Conservation (phyloP, 306 rosid species). For the Fragaria ananassa region DNA sequence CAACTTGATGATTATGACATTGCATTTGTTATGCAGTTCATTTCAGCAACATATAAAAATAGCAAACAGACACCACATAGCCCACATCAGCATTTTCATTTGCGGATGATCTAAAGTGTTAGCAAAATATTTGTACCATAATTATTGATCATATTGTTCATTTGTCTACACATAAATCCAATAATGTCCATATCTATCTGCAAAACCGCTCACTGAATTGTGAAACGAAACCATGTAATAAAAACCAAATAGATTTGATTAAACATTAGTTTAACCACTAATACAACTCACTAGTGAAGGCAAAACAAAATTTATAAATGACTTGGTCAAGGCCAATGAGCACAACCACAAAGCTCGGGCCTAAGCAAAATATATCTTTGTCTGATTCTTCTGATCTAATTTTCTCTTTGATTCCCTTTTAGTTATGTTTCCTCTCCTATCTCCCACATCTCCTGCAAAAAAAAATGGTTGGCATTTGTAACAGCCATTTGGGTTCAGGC, state of each 20-base stretch:
- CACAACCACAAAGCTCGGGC: constrained; percentile 1
- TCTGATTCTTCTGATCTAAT: neutral
- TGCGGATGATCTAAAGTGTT: neutral
- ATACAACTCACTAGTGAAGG: neutral
- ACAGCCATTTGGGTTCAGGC: constrained; percentile 54
- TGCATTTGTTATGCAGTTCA: neutral
- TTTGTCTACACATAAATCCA: neutral
- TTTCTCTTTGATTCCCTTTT: neutral
- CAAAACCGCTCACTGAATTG: constrained; percentile 5
- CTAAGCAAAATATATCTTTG: neutral
- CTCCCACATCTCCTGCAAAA: constrained; percentile 6
- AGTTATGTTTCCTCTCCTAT: neutral
- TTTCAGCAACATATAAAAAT: neutral
- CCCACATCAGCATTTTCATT: neutral
- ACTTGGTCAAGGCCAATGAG: constrained; percentile 10
- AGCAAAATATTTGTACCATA: neutral
- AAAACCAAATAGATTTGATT: neutral
- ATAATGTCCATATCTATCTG: neutral
- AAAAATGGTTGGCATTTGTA: constrained; percentile 50
- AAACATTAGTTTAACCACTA: neutral
- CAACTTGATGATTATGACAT: constrained; percentile 1
- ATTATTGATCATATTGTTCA: neutral
- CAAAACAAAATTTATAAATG: constrained; percentile 14
- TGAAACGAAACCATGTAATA: constrained; percentile 1
- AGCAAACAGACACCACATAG: neutral